phyloP scores from a whole-genome alignment of 768 basidiomycete species.

The Collybiopsis luxurians region DNA sequence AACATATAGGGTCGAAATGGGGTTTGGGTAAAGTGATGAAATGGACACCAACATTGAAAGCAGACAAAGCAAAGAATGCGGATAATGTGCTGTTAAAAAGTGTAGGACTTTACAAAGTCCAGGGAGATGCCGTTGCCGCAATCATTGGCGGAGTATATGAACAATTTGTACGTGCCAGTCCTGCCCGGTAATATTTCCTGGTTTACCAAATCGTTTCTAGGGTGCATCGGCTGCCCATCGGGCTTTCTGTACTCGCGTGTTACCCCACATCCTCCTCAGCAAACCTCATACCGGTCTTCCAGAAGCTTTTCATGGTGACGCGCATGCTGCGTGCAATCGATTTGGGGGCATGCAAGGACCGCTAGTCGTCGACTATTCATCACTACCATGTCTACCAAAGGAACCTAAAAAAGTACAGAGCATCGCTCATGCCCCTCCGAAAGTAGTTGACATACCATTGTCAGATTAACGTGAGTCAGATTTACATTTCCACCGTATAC shows the following conservation, averaged over 20 bases:
- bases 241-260: slow-evolving; percentile 47
- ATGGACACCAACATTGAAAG: slow-evolving; percentile 63
- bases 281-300: slow-evolving; percentile 36
- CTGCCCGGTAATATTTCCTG: neutral
- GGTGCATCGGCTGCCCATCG: slow-evolving; percentile 48
- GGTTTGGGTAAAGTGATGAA: slow-evolving; percentile 67
- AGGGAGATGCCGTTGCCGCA: slow-evolving; percentile 75
- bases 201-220: slow-evolving; percentile 23
- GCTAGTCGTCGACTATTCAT: neutral
- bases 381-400: neutral
- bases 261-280: slow-evolving; percentile 38
- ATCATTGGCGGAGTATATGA: slow-evolving; percentile 75
- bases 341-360: slow-evolving; percentile 48
- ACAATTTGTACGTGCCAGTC: slow-evolving; percentile 62
- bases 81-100: slow-evolving; percentile 39
- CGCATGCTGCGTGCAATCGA: slow-evolving; percentile 35
- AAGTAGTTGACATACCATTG: too few species aligned
- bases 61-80: slow-evolving; percentile 27
- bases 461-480: too few species aligned
- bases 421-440: too few species aligned
- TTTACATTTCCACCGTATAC: too few species aligned
- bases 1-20: slow-evolving; percentile 76
- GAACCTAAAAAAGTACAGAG: neutral
- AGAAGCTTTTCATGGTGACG: slow-evolving; percentile 47
- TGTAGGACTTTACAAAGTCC: slow-evolving; percentile 74